phyloP scores from a whole-genome alignment of 768 basidiomycete species.

The Kwoniella newhampshirensis region DNA sequence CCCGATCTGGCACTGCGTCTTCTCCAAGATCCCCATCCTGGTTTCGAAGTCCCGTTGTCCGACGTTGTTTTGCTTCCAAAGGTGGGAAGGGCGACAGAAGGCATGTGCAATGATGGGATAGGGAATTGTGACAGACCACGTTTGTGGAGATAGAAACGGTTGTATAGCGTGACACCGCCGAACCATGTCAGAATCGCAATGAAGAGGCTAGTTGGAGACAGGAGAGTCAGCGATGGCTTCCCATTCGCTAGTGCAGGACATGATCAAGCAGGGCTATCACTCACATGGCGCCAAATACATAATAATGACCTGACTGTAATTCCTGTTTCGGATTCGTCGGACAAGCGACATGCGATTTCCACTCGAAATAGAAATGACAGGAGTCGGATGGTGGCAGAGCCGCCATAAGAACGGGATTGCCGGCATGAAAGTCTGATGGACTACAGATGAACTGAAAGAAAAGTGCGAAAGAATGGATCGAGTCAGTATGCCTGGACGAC shows the following conservation, averaged over 20 bases:
- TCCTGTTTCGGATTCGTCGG: slow-evolving; percentile 61
- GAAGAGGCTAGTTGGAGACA: too few species aligned
- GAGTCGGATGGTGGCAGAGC: slow-evolving; percentile 62
- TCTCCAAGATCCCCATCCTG: slow-evolving; percentile 35
- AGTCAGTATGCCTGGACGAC: too few species aligned
- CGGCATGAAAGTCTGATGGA: slow-evolving; percentile 61
- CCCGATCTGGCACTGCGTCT: slow-evolving; percentile 27
- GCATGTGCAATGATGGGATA: slow-evolving; percentile 22
- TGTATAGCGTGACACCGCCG: slow-evolving; percentile 70
- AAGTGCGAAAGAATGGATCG: neutral
- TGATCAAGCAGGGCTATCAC: too few species aligned
- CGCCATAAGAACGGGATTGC: slow-evolving; percentile 62
- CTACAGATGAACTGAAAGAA: slow-evolving; percentile 69
- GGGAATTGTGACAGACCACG: slow-evolving; percentile 57
- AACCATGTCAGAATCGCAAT: slow-evolving; percentile 66
- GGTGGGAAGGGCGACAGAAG: slow-evolving; percentile 9
- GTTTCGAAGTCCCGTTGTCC: slow-evolving; percentile 1
- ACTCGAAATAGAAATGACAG: slow-evolving; percentile 79
- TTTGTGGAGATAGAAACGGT: slow-evolving; percentile 70
- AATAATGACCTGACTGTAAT: slow-evolving; percentile 58
- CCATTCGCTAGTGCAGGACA: too few species aligned
- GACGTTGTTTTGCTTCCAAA: neutral
- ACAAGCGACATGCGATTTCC: slow-evolving; percentile 82
- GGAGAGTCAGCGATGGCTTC: neutral
- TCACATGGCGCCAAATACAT: slow-evolving; percentile 64